Percentiles rank a stretch among this genome's conserved stretches.
phyloP scores from a whole-genome alignment of 2,329 filamentous ascomycete genomes.

The Fusarium armeniacum region DNA sequence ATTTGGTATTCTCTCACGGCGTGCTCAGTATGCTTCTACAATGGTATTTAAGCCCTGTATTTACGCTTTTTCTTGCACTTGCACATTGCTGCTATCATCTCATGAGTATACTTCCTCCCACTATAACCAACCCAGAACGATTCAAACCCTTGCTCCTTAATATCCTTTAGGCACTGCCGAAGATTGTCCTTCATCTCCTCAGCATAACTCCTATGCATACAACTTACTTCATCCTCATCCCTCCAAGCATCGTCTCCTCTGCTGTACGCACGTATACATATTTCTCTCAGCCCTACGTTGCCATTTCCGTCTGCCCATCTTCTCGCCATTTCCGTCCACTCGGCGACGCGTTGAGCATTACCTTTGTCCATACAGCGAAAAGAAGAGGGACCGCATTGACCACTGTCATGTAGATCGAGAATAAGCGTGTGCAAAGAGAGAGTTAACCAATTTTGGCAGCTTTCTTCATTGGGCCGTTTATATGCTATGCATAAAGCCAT shows the following conservation, averaged over 20 bases:
- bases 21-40: too few relatives aligned
- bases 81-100: not conserved
- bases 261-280: not conserved
- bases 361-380: not conserved
- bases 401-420: not conserved
- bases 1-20: fast-evolving
- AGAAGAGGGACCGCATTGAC: not conserved
- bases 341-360: not conserved
- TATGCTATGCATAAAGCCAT: not conserved
- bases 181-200: not conserved
- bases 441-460: not conserved
- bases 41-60: fast-evolving
- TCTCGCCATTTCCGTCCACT: not conserved
- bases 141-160: not conserved
- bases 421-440: not conserved
- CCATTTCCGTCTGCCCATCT: not conserved
- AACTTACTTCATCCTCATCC: not conserved
- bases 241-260: not conserved
- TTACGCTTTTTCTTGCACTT: not conserved
- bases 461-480: not conserved
- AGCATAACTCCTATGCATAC: not conserved
- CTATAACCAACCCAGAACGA: not conserved
- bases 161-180: not conserved
- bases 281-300: not conserved
- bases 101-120: not conserved